phyloP scores from a whole-genome alignment of 2,329 filamentous ascomycete species.

The Metarhizium album region DNA sequence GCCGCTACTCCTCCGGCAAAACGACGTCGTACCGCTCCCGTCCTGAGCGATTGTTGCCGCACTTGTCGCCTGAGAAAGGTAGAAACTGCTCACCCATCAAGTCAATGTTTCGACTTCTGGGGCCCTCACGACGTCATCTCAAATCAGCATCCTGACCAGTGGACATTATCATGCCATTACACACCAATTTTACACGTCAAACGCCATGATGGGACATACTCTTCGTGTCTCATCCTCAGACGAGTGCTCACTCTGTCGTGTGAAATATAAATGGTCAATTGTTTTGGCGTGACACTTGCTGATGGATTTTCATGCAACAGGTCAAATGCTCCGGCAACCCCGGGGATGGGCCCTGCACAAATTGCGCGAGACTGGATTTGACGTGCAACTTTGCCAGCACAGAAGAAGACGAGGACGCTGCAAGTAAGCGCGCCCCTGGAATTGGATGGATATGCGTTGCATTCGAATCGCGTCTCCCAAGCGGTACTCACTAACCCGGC shows the following conservation, averaged over 20 bases:
- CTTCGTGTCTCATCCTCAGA: too few species aligned
- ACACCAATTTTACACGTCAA: neutral
- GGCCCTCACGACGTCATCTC: neutral
- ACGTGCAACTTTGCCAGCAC: conserved; percentile 23
- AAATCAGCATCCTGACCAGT: neutral
- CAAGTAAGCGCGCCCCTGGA: conserved; percentile 10
- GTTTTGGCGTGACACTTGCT: neutral
- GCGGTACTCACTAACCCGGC: neutral
- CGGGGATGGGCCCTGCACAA: conserved; percentile 24
- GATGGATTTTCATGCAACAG: conserved; percentile 14
- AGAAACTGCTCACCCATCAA: conserved; percentile 1
- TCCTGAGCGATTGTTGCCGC: conserved; percentile 22
- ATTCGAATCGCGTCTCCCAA: neutral
- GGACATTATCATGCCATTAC: neutral
- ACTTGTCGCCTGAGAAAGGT: conserved; percentile 29
- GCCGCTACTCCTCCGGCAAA: conserved; percentile 15
- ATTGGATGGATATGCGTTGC: neutral
- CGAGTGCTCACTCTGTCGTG: too few species aligned
- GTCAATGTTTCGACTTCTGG: neutral
- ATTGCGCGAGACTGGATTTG: conserved; percentile 26
- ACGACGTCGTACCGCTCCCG: conserved; percentile 20
- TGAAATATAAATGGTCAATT: neutral
- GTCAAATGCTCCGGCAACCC: conserved; percentile 32
- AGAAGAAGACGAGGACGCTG: conserved; percentile 10
- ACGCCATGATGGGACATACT: neutral